Evolutionary conservation across 257 asterid genomes (phyloP).

Genomic region (Primulina tabacum): DNA sequence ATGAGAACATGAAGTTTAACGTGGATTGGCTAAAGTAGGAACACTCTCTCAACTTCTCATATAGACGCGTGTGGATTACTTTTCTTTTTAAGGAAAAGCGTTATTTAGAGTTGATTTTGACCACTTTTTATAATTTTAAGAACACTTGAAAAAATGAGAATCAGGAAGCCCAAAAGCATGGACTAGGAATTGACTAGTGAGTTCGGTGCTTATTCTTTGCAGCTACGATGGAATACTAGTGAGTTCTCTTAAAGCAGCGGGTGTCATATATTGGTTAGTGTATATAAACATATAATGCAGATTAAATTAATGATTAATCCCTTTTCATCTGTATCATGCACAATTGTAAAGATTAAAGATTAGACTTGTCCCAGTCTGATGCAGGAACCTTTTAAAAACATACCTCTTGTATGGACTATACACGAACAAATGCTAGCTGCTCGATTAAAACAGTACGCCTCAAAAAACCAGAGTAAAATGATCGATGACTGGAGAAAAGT

Average conservation of each 20-base stretch:
- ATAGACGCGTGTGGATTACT: background rate
- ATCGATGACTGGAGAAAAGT: conserved; percentile 72
- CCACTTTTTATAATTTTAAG: too few species aligned
- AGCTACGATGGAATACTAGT: conserved; percentile 84
- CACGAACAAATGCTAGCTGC: conserved; percentile 67
- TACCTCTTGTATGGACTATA: conserved; percentile 87
- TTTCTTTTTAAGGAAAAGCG: too few species aligned
- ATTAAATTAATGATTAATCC: background rate
- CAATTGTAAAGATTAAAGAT: conserved; percentile 34
- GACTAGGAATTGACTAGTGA: too few species aligned
- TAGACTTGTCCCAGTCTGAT: conserved; percentile 72
- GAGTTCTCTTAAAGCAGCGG: conserved; percentile 72
- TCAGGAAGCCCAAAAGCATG: too few species aligned
- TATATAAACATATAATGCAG: too few species aligned
- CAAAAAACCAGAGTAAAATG: conserved; percentile 51
- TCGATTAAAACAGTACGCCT: conserved; percentile 54
- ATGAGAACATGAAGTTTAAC: conserved; percentile 41
- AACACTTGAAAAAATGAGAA: too few species aligned
- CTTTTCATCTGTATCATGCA: background rate
- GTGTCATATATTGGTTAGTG: conserved; percentile 58
- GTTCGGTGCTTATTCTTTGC: conserved; percentile 32
- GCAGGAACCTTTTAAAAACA: conserved; percentile 90
- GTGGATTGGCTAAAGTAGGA: conserved; percentile 94
- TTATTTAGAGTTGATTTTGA: too few species aligned
- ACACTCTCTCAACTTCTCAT: conserved; percentile 15